Evolutionary conservation across 345 rosid genomes (phyloP).

Genomic region (Erysimum cheiranthoides): DNA sequence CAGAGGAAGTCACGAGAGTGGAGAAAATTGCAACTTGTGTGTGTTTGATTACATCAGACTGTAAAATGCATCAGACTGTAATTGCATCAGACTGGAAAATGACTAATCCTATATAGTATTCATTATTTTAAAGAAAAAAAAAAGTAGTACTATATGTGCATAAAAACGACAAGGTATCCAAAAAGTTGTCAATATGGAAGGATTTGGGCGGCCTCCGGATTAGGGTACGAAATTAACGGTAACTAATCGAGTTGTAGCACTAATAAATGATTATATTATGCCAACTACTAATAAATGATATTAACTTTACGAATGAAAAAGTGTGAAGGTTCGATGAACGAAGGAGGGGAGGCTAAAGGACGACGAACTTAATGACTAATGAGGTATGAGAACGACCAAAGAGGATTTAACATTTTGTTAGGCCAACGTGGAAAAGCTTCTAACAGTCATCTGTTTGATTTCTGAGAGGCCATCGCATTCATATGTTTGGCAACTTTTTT

Average conservation of each 20-base stretch:
- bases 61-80: too few relatives aligned
- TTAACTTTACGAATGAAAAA: conserved; percentile 2
- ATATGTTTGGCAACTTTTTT: conserved; percentile 23
- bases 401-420: conserved; percentile 1
- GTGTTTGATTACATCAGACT: conserved; percentile 38
- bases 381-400: conserved; percentile 32
- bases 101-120: conserved; percentile 23
- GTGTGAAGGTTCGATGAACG: conserved; percentile 42
- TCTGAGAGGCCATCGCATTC: conserved; percentile 34
- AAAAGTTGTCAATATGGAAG: background rate
- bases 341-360: conserved; percentile 34
- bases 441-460: conserved; percentile 28
- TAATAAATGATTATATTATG: background rate
- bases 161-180: background rate
- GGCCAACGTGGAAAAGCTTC: conserved; percentile 37
- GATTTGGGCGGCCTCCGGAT: conserved; percentile 16
- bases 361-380: conserved; percentile 12
- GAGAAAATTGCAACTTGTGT: conserved; percentile 43
- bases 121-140: background rate
- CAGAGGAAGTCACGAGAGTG: too few relatives aligned
- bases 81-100: conserved; percentile 37
- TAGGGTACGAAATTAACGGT: background rate
- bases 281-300: conserved; percentile 26
- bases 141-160: too few relatives aligned
- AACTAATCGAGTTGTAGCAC: conserved; percentile 12